Evolutionary conservation across 2,329 filamentous ascomycete species (phyloP), one percentile per base, ranked within the genome.

Genomic region (Xylaria sp.): DNA sequence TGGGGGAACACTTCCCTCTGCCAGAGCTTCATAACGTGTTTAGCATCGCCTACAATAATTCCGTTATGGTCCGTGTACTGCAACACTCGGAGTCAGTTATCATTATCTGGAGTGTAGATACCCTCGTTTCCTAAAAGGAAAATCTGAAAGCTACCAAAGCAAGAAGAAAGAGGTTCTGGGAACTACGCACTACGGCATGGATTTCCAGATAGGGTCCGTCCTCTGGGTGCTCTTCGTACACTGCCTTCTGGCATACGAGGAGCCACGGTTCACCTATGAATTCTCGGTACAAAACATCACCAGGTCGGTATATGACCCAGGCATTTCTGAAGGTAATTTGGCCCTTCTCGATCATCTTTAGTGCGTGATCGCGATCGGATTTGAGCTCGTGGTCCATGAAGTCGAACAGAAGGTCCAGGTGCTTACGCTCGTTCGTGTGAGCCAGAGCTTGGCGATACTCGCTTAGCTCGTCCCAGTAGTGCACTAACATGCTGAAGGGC

Each of bases 351-450:
- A 76, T 71, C 76, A 76, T 73, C 34, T 69, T 69, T 12, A 74
- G 66, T 18, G 72, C 71, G 0, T 52, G 41, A 7, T 74, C 70
- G 5, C 74, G 72, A 9, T 71, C 64, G 0, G 70, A 61, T 25
- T 72, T 72, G 20, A 77, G 41, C 60, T 77, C 76, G 39, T 72
- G 68, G 1, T 73, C 58, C 75, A 78, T 78, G 65, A 78, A 77
- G 2, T 73, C 67, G 32, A 77, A 76, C 2, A 78, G 71, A 1
- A 77, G 71, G 30, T 75, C 72, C 2, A 78, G 30, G 48, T 78
- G 74, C 30, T 70, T 53, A 18, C 69, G 68, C 9, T 48, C 58
- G 4, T 63, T 55, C 0, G 43, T 36, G 12, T 70, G 60, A 10
- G 59, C 36, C 4, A 60, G 25, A 15, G 64, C 63, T 15, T 58